Conservation (phyloP, 2,329 filamentous ascomycete species). For the Trichophyton mentagrophytes region DNA sequence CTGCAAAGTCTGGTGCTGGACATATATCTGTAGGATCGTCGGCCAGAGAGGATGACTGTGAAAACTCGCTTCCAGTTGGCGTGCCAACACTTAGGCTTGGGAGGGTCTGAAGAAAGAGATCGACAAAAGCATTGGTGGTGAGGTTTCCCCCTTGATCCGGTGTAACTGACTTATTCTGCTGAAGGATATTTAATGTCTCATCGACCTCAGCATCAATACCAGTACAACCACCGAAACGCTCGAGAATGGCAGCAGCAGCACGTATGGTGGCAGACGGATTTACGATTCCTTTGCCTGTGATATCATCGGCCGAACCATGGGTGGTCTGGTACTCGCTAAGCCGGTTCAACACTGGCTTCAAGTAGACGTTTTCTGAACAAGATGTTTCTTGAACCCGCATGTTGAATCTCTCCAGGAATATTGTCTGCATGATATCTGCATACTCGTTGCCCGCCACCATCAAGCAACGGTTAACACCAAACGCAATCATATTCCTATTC, state of each 20-base stretch:
- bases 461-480: not conserved
- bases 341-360: not conserved
- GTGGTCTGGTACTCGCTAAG: slow-evolving; percentile 4
- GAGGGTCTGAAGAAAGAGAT: not conserved
- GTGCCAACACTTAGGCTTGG: not conserved
- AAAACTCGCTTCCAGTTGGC: not conserved
- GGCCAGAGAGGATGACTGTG: not conserved
- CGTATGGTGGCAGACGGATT: slow-evolving; percentile 3
- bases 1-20: not conserved
- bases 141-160: slow-evolving; percentile 3
- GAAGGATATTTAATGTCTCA: not conserved
- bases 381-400: slow-evolving; percentile 3
- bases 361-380: slow-evolving; percentile 1
- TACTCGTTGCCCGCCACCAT: slow-evolving; percentile 3
- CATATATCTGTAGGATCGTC: not conserved
- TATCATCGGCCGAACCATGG: slow-evolving; percentile 3
- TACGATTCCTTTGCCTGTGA: slow-evolving; percentile 4
- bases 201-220: not conserved
- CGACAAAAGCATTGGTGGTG: not conserved
- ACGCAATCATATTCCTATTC: slow-evolving; percentile 2
- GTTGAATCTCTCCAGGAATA: slow-evolving; percentile 1
- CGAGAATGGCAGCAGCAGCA: slow-evolving; percentile 1
- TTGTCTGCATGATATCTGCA: slow-evolving; percentile 5
- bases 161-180: not conserved
- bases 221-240: not conserved